Percentiles rank a stretch among this genome's conserved stretches.
Evolutionary conservation across 2,329 filamentous ascomycete genomes (phyloP).

Genomic region (Microdochium bolleyi): DNA sequence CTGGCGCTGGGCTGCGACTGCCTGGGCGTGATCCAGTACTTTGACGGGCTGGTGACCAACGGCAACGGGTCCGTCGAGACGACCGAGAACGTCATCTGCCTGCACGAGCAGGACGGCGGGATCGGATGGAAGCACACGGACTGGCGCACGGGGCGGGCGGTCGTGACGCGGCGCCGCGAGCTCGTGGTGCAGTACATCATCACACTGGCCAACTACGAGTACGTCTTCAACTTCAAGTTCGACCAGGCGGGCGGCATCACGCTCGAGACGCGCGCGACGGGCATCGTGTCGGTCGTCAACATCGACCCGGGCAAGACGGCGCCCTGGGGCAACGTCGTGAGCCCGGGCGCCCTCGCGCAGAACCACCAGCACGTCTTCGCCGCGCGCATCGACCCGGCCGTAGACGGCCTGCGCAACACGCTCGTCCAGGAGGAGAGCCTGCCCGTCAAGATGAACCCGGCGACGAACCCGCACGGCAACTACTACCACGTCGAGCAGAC

Average conservation of each 20-base stretch:
- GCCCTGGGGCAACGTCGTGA: conserved; percentile 53
- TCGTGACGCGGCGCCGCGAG: conserved; percentile 51
- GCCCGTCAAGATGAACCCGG: conserved; percentile 44
- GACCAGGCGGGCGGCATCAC: conserved; percentile 52
- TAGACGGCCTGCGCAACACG: conserved; percentile 47
- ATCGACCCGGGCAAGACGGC: conserved; percentile 46
- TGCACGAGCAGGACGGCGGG: conserved; percentile 65
- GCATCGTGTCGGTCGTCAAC: conserved; percentile 18
- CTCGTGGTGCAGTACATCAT: conserved; percentile 62
- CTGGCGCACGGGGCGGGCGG: conserved; percentile 53
- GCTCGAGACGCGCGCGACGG: conserved; percentile 45
- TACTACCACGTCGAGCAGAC: conserved; percentile 36
- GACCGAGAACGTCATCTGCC: conserved; percentile 53
- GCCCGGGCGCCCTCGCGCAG: conserved; percentile 55
- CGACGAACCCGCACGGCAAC: conserved; percentile 67
- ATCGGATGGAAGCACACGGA: conserved; percentile 68
- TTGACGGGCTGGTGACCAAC: conserved; percentile 47
- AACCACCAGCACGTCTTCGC: conserved; percentile 67
- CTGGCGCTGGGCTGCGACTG: conserved; percentile 63
- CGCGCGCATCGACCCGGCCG: conserved; percentile 55
- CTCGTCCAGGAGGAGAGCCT: conserved; percentile 33
- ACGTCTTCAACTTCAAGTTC: conserved; percentile 44
- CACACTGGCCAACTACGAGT: conserved; percentile 66
- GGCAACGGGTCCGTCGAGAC: conserved; percentile 43
- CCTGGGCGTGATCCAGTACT: conserved; percentile 57